Conservation (phyloP, 23 red algal species). For the Gracilaria domingensis region DNA sequence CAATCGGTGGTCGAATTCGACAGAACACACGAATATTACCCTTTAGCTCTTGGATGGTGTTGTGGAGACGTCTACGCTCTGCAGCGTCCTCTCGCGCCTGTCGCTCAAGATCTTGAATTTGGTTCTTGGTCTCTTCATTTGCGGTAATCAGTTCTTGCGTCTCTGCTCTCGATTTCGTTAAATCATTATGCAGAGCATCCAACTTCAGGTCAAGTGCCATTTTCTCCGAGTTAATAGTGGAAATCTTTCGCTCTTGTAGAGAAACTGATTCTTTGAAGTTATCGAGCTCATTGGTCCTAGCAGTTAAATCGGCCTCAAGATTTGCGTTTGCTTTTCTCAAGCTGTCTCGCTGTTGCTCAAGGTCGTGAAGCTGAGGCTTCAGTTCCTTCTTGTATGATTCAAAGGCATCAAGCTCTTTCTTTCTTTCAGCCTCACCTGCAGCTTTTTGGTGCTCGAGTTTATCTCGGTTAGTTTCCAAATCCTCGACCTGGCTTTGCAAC, state of each 20-base stretch:
- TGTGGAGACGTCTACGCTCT: slow-evolving; percentile 79
- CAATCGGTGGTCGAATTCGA: slow-evolving; percentile 88
- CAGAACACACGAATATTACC: slow-evolving; percentile 99
- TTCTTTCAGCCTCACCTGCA: slow-evolving; percentile 10
- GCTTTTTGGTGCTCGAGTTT: not conserved
- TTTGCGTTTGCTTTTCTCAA: not conserved
- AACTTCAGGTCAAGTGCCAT: slow-evolving; percentile 45
- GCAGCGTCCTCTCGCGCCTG: slow-evolving; percentile 78
- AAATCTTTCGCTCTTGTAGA: slow-evolving; percentile 56
- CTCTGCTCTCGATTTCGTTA: slow-evolving; percentile 4
- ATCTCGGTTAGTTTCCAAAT: not conserved
- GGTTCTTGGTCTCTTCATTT: not conserved
- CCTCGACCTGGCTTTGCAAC: slow-evolving; percentile 31
- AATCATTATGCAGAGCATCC: slow-evolving; percentile 21
- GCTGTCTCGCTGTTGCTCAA: slow-evolving; percentile 28
- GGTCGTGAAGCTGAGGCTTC: not conserved
- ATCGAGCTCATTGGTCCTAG: slow-evolving; percentile 18
- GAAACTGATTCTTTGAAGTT: slow-evolving; percentile 47
- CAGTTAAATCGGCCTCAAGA: slow-evolving; percentile 19
- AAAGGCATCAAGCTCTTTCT: not conserved
- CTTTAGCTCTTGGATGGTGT: slow-evolving; percentile 98
- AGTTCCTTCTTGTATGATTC: slow-evolving; percentile 13
- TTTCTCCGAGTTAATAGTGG: slow-evolving; percentile 38
- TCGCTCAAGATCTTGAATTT: slow-evolving; percentile 58
- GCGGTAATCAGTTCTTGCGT: not conserved